phyloP scores from a whole-genome alignment of 2,329 filamentous ascomycete genomes.

The Zymoseptoria crescenta region DNA sequence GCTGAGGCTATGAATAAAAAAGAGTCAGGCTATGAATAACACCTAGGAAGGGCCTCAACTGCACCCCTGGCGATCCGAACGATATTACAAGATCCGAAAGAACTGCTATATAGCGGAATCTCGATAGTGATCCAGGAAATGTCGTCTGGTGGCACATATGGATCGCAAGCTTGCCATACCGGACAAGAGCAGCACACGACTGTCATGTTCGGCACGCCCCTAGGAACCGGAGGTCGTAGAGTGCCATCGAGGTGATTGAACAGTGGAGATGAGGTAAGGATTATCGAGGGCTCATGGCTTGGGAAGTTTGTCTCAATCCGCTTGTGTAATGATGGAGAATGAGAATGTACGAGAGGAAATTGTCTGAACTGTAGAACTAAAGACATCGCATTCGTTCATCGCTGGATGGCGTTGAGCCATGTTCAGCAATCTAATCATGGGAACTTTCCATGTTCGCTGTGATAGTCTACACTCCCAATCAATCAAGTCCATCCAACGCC shows the following conservation, averaged over 20 bases:
- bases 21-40: no score
- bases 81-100: no score
- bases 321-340: constrained; percentile 9
- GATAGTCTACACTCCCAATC: neutral
- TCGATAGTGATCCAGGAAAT: no score
- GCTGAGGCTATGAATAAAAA: no score
- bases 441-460: neutral
- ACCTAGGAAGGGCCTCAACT: no score
- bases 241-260: constrained; percentile 23
- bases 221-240: constrained; percentile 18
- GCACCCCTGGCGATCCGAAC: no score
- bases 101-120: no score
- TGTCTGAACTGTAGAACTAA: neutral
- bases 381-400: neutral
- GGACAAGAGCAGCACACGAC: constrained; percentile 23
- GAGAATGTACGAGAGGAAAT: neutral
- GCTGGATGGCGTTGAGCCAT: neutral
- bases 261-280: constrained; percentile 8
- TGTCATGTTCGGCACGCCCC: constrained; percentile 41
- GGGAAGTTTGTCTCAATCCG: constrained; percentile 7
- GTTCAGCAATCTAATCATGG: neutral
- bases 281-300: constrained; percentile 8
- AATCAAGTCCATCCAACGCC: neutral
- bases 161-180: no score
- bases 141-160: no score